Base-by-base conservation (phyloP, 73 alveolate genomes). In the Paramecium tetraurelia region DNA sequence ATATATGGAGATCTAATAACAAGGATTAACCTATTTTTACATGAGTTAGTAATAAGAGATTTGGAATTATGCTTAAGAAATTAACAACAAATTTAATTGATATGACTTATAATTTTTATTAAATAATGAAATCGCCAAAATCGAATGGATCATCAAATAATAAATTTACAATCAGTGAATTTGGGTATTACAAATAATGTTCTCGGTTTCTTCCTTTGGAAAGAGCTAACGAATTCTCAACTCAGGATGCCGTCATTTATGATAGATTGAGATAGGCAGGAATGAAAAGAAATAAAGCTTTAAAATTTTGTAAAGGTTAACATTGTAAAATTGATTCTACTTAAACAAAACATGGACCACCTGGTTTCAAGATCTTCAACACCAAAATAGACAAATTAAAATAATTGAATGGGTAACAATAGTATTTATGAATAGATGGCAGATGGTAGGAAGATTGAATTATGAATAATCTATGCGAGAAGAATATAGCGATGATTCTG, bases 321-420 rank as follows among this genome's bases (percentile, higher is more conserved):
- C 75, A 80, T 80, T 80, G 90, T 27, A 80, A 80, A 80, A 35
- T 80, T 8, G 90, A 80, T 48, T 80, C 90, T 24, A 80, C 90
- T 2, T 80, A 80, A 80, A 22, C 4, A 22, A 80, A 80, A 80
- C 90, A 80, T 80, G 90, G 90, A 5, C 90, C 90, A 14, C 90
- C 90, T 24, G 90, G 90, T 8, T 48, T 40, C 29, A 80, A 80
- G n/a, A 80, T 80, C 5, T 80, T 80, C 29, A 22, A 46, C 16
- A 80, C 90, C 4, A 77, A 80, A 48, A 80, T 80, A n/a, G 90
- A 80, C 29, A 20, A 80, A 80, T 44, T 12, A 20, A 40, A 46
- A 21, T 7, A 14, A 80, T 20, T 80, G 4, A 41, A 80, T 22
- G 90, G 90, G 90, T 80, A 80, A 24, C 20, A 10, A 21, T 20